phyloP scores from a whole-genome alignment of 1,284 basidiomycete species.

The Moniliella sp. region DNA sequence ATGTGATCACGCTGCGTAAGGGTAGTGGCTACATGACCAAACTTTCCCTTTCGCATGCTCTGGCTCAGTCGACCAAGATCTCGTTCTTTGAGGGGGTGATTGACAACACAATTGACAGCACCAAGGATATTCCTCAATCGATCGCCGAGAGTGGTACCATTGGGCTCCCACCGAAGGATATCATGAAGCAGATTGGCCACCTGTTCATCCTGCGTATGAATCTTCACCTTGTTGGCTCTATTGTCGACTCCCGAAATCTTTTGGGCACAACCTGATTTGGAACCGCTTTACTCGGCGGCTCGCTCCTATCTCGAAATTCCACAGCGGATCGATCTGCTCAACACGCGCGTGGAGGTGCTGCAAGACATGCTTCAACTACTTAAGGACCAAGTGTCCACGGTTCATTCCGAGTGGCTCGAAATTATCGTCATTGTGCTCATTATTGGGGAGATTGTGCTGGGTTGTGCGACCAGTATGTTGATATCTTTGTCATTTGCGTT shows the following conservation, averaged over 20 bases:
- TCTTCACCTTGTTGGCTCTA: conserved; percentile 83
- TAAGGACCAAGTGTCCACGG: conserved; percentile 76
- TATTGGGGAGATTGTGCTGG: conserved; percentile 50
- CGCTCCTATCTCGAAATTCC: conserved; percentile 69
- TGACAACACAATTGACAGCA: conserved; percentile 78
- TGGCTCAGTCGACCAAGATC: conserved; percentile 89
- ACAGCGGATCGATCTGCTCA: conserved; percentile 73
- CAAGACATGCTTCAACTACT: conserved; percentile 90
- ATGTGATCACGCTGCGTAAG: conserved; percentile 80
- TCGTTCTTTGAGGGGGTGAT: conserved; percentile 55
- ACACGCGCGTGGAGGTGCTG: conserved; percentile 73
- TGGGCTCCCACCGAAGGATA: conserved; percentile 46
- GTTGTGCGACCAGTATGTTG: conserved; percentile 26
- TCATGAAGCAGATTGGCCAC: conserved; percentile 81
- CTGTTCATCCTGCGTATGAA: conserved; percentile 80
- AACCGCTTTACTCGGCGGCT: conserved; percentile 80
- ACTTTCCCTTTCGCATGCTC: conserved; percentile 72
- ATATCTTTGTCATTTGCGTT: too few relatives aligned
- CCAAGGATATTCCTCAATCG: conserved; percentile 78
- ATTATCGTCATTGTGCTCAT: conserved; percentile 83
- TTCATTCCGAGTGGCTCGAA: conserved; percentile 78
- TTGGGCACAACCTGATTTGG: conserved; percentile 60
- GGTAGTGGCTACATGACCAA: conserved; percentile 96
- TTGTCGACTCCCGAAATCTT: conserved; percentile 87
- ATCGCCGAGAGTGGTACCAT: conserved; percentile 87